phyloP scores from a whole-genome alignment of 768 basidiomycete species.

The Pleurotus ostreatus region DNA sequence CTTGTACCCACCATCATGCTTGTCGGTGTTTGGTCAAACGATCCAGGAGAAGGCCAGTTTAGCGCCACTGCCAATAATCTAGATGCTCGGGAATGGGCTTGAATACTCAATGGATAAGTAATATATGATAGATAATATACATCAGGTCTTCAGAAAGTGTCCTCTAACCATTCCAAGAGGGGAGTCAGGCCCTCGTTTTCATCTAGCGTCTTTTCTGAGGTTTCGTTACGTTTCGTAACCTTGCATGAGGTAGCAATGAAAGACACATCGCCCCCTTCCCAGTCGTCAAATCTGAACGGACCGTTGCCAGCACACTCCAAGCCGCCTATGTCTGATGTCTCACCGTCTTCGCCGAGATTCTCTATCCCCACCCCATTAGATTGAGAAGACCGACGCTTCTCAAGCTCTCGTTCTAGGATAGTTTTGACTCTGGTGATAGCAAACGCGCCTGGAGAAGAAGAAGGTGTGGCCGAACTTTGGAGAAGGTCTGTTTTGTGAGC shows the following conservation, averaged over 20 bases:
- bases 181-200: not conserved
- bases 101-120: no score
- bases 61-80: no score
- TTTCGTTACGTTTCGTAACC: slow-evolving; percentile 5
- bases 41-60: not conserved
- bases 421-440: slow-evolving; percentile 70
- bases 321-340: slow-evolving; percentile 63
- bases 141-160: not conserved
- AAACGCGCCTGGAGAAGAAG: slow-evolving; percentile 34
- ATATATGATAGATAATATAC: not conserved
- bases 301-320: slow-evolving; percentile 63
- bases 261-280: slow-evolving; percentile 80
- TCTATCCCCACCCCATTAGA: slow-evolving; percentile 67
- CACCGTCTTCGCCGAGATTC: slow-evolving; percentile 68
- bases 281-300: slow-evolving; percentile 69
- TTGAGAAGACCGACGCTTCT: slow-evolving; percentile 67
- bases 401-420: slow-evolving; percentile 80
- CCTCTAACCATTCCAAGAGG: slow-evolving; percentile 3
- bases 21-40: not conserved
- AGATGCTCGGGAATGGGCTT: no score
- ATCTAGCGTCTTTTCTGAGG: not conserved
- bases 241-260: slow-evolving; percentile 59
- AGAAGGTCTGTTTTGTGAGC: slow-evolving; percentile 79
- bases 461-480: slow-evolving; percentile 38
- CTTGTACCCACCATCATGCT: not conserved